phyloP scores from a whole-genome alignment of 176 grass and related monocot species.

The Oryza nivara region DNA sequence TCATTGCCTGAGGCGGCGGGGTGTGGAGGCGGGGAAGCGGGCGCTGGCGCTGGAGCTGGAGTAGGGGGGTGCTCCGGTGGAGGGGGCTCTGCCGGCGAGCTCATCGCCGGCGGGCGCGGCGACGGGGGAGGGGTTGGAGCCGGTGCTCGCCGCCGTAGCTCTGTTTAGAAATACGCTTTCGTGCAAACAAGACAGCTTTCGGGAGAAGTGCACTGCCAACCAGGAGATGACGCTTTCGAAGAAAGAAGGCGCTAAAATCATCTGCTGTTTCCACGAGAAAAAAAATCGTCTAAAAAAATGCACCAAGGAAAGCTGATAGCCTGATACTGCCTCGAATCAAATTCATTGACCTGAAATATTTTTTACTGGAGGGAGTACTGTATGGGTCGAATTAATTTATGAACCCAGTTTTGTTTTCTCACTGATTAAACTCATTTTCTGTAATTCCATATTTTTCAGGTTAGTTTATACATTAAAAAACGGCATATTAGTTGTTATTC shows the following conservation, averaged over 20 bases:
- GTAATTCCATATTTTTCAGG: neutral
- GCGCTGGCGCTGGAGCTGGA: constrained; percentile 22
- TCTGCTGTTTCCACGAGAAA: neutral
- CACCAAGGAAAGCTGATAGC: neutral
- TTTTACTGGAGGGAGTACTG: too few relatives aligned
- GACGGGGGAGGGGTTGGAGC: neutral
- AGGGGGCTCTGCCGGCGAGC: constrained; percentile 17
- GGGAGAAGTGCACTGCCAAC: neutral
- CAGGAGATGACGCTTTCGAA: too few relatives aligned
- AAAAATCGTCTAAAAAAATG: neutral
- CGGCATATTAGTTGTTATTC: neutral
- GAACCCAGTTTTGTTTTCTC: neutral
- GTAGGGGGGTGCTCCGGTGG: constrained; percentile 23
- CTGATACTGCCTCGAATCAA: neutral
- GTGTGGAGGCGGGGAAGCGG: constrained; percentile 23
- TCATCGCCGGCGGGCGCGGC: constrained; percentile 19
- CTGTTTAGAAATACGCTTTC: neutral
- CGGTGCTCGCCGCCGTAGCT: neutral
- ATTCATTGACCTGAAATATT: too few relatives aligned
- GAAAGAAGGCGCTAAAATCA: too few relatives aligned
- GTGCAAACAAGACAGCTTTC: neutral
- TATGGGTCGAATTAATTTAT: too few relatives aligned
- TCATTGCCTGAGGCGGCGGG: constrained; percentile 8
- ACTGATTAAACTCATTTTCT: neutral
- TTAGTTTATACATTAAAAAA: neutral